phyloP scores from a whole-genome alignment of 352 stramenopile species.

The Phytophthora rubi region DNA sequence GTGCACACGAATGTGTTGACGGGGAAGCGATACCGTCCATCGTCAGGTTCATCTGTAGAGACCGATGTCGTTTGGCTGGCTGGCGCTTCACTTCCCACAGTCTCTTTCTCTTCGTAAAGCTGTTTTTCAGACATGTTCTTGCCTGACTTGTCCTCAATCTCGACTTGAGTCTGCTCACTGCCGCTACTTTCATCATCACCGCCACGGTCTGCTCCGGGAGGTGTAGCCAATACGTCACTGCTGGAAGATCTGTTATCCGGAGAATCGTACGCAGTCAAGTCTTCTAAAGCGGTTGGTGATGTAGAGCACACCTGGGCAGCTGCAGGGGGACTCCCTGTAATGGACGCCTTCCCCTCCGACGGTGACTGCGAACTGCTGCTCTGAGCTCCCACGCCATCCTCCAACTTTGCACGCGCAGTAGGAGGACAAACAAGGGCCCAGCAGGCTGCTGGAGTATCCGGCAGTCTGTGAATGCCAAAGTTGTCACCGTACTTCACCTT shows the following conservation, averaged over 20 bases:
- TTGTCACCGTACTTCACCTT: conserved; percentile 84
- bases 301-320: neutral
- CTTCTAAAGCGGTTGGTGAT: conserved; percentile 3
- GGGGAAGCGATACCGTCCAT: conserved; percentile 71
- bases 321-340: conserved; percentile 4
- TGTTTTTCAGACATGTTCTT: conserved; percentile 22
- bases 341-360: conserved; percentile 16
- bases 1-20: conserved; percentile 90
- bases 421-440: conserved; percentile 82
- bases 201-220: neutral
- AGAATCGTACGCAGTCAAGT: neutral
- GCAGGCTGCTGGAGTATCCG: conserved; percentile 73
- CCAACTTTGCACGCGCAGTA: conserved; percentile 63
- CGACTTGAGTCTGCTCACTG: conserved; percentile 17
- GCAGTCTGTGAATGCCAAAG: conserved; percentile 74
- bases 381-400: conserved; percentile 39
- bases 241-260: conserved; percentile 2
- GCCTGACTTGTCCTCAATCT: conserved; percentile 18
- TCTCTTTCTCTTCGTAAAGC: conserved; percentile 3
- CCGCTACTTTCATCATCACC: conserved; percentile 4
- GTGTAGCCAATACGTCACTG: conserved; percentile 13
- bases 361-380: conserved; percentile 8
- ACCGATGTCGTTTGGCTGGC: conserved; percentile 38
- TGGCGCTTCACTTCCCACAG: conserved; percentile 19
- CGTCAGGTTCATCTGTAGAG: conserved; percentile 48